Evolutionary conservation across 345 rosid genomes (phyloP).

Genomic region (Populus pruinosa): DNA sequence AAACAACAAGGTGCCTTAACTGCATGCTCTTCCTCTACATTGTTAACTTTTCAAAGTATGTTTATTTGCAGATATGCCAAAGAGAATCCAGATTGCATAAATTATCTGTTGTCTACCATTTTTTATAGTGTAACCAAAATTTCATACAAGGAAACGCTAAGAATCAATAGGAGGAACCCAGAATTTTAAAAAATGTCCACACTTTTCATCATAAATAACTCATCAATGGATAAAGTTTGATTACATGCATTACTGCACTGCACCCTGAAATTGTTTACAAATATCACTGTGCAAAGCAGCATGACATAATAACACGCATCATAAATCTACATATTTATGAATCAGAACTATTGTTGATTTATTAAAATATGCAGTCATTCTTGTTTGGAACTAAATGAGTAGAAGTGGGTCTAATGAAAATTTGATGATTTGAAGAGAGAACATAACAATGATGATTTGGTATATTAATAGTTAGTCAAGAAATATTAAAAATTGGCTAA

Average conservation of each 20-base stretch:
- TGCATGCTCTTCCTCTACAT: not conserved
- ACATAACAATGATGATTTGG: no score
- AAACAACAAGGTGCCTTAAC: not conserved
- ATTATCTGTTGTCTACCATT: no score
- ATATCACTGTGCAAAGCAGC: not conserved
- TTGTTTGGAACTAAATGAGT: not conserved
- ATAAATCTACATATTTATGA: not conserved
- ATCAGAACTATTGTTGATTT: not conserved
- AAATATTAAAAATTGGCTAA: constrained; percentile 8
- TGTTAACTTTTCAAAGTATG: not conserved
- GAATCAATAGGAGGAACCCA: not conserved
- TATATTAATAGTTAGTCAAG: not conserved
- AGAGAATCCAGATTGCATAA: not conserved
- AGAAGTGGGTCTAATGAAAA: not conserved
- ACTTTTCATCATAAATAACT: not conserved
- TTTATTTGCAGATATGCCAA: not conserved
- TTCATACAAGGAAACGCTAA: not conserved
- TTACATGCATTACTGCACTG: not conserved
- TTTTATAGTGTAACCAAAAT: not conserved
- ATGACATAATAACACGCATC: not conserved
- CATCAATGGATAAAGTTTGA: not conserved
- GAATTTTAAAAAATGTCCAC: not conserved
- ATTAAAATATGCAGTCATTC: no score
- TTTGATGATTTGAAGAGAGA: no score
- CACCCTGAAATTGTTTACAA: not conserved